A percentile compares a stretch with the other conserved stretches of the same genome.
These are phyloP conservation scores for Ziziphus jujuba DNA, from an alignment of 306 rosid species.

Conservation along the genomic window DNA sequence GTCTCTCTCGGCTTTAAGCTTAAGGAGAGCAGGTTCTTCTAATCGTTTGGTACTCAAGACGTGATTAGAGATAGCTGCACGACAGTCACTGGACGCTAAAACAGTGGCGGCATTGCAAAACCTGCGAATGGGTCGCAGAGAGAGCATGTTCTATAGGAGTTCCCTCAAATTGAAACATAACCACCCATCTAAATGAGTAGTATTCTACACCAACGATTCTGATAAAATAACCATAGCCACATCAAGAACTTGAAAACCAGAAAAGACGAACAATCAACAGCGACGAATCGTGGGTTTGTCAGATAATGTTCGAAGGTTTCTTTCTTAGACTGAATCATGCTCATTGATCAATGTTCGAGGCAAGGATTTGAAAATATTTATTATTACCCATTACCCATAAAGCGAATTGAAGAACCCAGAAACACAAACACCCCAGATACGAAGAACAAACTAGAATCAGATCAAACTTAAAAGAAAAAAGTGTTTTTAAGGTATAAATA, in stretches of 20 bases:
- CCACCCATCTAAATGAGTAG: slow-evolving; percentile 36
- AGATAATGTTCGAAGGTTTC: neutral
- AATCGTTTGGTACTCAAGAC: slow-evolving; percentile 25
- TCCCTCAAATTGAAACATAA: slow-evolving; percentile 32
- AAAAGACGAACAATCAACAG: neutral
- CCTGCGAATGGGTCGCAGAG: slow-evolving; percentile 70
- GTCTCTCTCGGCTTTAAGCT: slow-evolving; percentile 62
- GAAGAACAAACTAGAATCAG: slow-evolving; percentile 1
- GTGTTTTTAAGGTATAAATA: neutral
- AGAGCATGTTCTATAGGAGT: slow-evolving; percentile 60
- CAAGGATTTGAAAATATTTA: neutral
- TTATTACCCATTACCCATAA: neutral
- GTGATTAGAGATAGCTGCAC: slow-evolving; percentile 15
- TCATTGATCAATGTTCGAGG: slow-evolving; percentile 6
- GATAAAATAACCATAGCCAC: slow-evolving; percentile 13
- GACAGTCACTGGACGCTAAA: slow-evolving; percentile 18
- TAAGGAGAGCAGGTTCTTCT: slow-evolving; percentile 50
- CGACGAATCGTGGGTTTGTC: neutral
- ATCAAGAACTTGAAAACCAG: neutral
- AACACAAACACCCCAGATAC: neutral
- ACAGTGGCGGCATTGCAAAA: slow-evolving; percentile 40
- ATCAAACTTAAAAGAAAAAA: neutral
- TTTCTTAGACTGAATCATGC: slow-evolving; percentile 10
- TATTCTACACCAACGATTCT: slow-evolving; percentile 21
- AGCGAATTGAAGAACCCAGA: slow-evolving; percentile 16